These are phyloP conservation scores for Parastagonospora avenae DNA, from an alignment of 2,329 filamentous ascomycete genomes.

Conservation along the genomic window DNA sequence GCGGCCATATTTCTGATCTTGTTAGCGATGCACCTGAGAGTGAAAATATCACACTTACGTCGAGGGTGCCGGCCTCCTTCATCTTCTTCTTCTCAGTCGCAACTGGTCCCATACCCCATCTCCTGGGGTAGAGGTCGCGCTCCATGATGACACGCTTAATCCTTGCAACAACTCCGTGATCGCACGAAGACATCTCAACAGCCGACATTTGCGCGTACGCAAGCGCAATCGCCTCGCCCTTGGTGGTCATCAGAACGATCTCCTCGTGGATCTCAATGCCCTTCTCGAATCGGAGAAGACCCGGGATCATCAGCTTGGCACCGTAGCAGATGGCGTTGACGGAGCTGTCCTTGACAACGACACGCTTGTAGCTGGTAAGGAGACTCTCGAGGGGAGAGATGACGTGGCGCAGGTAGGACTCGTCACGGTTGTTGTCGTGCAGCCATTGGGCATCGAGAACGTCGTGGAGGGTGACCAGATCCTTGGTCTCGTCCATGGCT, in stretches of 20 bases:
- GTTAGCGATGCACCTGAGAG: constrained; percentile 37
- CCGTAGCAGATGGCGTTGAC: constrained; percentile 99
- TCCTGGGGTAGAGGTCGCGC: constrained; percentile 92
- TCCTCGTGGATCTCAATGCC: constrained; percentile 95
- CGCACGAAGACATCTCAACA: constrained; percentile 93
- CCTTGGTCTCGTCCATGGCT: constrained; percentile 90
- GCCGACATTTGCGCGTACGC: constrained; percentile 98
- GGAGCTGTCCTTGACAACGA: constrained; percentile 95
- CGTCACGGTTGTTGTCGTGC: constrained; percentile 93
- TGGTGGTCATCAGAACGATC: constrained; percentile 97
- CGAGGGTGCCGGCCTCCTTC: constrained; percentile 96
- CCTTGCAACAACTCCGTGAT: constrained; percentile 97
- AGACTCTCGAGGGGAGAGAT: constrained; percentile 93
- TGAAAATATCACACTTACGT: constrained; percentile 58
- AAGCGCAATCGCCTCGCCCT: constrained; percentile 96
- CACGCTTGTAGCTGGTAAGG: constrained; percentile 89
- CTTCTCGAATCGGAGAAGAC: constrained; percentile 88
- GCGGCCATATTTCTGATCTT: constrained; percentile 78
- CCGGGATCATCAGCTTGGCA: constrained; percentile 98
- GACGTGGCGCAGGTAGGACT: constrained; percentile 87
- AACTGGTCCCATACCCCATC: constrained; percentile 94
- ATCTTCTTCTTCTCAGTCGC: constrained; percentile 99
- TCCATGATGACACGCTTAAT: constrained; percentile 99
- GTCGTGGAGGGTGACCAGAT: constrained; percentile 91
- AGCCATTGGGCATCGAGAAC: constrained; percentile 96